Evolutionary conservation across 148 eudicot species (phyloP), one percentile per base, ranked within the genome.

Genomic region (Chenopodium album): DNA sequence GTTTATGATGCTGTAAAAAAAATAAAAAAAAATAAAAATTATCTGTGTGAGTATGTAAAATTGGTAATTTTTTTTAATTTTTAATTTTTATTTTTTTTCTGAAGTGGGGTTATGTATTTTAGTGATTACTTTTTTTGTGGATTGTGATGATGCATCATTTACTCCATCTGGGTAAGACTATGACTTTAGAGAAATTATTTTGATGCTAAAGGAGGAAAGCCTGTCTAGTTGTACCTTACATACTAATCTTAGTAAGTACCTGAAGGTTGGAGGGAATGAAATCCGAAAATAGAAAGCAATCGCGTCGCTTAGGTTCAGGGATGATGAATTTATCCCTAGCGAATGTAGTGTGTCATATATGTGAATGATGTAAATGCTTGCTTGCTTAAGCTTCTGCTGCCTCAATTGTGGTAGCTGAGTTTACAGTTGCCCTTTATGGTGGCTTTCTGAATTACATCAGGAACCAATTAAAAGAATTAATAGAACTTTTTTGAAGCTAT

Each of bases 121-220:
- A 65, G 71, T 76, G 7, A 52, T 23, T 62, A 44, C 59, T 62
- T 62, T 62, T 70, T 80, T 37, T 81, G 66, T 74, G 17, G 22
- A 34, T 83, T 63, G 22, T 29, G 41, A 37, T 16, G 26, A 26
- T 63, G n/a, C 37, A 6, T 44, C 32, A 52, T 41, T 7, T 44
- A 29, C 84, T 71, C 71, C 68, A 85, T 85, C 82, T 81, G 59
- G 84, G 71, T 81, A 78, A 73, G 71, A 68, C 7, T 77, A 32
- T 73, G 81, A 76, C 48, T 13, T 44, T 76, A 46, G 34, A 29
- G 76, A 60, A 75, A 46, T 19, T 71, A 9, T 17, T 84, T 23
- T 44, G 75, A 52, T 48, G 31, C 66, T 37, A 68, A 65, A 75
- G 23, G 13, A n/a, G 52, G 37, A 63, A 69, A 76, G 0, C 14